phyloP scores from a whole-genome alignment of 1,284 basidiomycete species.

The Pholiota adiposa region DNA sequence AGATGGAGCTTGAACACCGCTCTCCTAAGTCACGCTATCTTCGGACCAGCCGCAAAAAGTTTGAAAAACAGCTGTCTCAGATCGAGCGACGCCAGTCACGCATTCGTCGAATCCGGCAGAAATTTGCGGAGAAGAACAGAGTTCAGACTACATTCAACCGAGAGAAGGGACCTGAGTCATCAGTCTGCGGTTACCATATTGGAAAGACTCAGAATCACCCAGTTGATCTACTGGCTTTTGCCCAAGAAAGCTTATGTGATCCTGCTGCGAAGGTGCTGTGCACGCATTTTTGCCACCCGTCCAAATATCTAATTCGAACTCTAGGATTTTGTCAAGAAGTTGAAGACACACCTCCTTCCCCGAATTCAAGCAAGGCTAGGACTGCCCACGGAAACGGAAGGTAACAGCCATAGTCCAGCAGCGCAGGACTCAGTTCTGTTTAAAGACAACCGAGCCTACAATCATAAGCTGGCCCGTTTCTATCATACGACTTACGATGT shows the following conservation, averaged over 20 bases:
- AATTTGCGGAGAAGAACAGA: not conserved
- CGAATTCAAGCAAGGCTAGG: not conserved
- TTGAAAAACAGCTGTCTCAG: not conserved
- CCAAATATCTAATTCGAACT: not conserved
- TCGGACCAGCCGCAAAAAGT: not conserved
- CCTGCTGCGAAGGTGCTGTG: not conserved
- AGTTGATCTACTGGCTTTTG: not conserved
- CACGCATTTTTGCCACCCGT: too few relatives aligned
- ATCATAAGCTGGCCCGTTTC: not conserved
- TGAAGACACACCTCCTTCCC: not conserved
- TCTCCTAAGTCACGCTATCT: not conserved
- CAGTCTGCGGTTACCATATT: not conserved
- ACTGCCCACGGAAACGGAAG: not conserved
- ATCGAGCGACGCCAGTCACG: not conserved
- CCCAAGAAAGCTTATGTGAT: not conserved
- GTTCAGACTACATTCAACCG: not conserved
- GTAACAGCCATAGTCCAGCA: not conserved
- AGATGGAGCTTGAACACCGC: not conserved
- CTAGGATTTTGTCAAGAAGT: not conserved
- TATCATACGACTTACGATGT: not conserved
- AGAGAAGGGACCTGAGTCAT: not conserved
- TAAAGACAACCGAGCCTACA: not conserved
- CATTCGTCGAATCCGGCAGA: conserved; percentile 1
- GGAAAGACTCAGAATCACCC: not conserved
- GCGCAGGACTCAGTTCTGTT: not conserved